Evolutionary conservation across 108 stramenopile genomes (phyloP), one percentile per base, ranked within the genome.

Genomic region (Cylindrotheca closterium): DNA sequence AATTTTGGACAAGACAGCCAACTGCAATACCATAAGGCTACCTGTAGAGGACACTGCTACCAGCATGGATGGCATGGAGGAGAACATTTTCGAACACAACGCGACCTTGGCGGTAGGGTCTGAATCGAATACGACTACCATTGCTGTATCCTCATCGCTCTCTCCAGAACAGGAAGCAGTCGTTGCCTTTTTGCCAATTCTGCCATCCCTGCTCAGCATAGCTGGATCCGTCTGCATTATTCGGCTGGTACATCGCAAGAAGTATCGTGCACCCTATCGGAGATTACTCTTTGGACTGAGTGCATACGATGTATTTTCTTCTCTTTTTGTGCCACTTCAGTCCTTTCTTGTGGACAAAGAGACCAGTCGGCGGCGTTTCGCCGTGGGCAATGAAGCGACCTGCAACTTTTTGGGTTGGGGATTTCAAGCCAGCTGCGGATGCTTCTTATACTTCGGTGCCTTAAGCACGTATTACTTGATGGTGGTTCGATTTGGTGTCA

Each of bases 391-490:
- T 15, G 24, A 65, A 25, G 70, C 64, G 4, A 58, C 75, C 18
- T 77, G 75, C 37, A 30, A 58, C 31, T 17, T 56, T 29, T n/a
- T 48, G 1, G 75, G 69, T 3, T 70, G 70, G 26, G 30, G 70
- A 1, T 30, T 31, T 5, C 63, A 77, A 7, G 5, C 65, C 25
- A n/a, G 49, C 12, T 30, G 65, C 49, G 45, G 64, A 4, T 47
- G 32, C 1, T 8, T 57, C 10, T 21, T 65, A 18, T 77, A 77
- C 64, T 67, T 65, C 48, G 63, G 65, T 27, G 29, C 51, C 27
- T 30, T 77, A 29, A 47, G 51, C 30, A 63, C 37, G 18, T 75
- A 65, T 51, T 77, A 60, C 51, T 64, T 70, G 49, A 26, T 70
- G 22, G 49, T 65, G 7, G 53, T 71, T 31, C 54, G 68, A 1